Evolutionary conservation across 2,329 filamentous ascomycete species (phyloP).

Genomic region (Neopestalotiopsis sp.): DNA sequence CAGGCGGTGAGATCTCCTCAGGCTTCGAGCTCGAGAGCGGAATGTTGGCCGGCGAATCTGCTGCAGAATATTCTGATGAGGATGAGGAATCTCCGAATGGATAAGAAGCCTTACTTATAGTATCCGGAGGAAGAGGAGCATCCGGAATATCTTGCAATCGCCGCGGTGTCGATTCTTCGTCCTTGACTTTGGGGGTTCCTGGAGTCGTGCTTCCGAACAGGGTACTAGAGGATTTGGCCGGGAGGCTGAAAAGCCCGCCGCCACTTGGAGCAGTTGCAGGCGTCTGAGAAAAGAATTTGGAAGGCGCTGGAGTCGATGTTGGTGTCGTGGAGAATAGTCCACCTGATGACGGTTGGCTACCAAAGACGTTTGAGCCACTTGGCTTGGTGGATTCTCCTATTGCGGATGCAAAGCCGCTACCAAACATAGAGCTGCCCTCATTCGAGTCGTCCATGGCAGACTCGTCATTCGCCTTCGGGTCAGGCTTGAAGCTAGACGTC

Average conservation of each 20-base stretch:
- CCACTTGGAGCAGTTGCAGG: constrained; percentile 37
- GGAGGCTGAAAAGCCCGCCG: constrained; percentile 42
- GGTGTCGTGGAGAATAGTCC: constrained; percentile 51
- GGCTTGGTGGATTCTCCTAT: constrained; percentile 55
- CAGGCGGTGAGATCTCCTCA: constrained; percentile 23
- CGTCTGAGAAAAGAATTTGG: constrained; percentile 48
- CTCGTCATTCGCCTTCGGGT: constrained; percentile 64
- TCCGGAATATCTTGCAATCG: constrained; percentile 33
- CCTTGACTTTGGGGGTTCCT: constrained; percentile 39
- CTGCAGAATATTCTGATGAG: constrained; percentile 52
- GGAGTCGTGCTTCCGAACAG: constrained; percentile 26
- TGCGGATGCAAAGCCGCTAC: constrained; percentile 64
- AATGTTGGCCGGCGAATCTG: constrained; percentile 37
- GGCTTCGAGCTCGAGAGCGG: constrained; percentile 30
- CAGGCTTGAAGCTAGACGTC: constrained; percentile 70
- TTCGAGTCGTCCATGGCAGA: constrained; percentile 51
- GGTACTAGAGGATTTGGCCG: constrained; percentile 28
- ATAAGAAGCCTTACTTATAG: constrained; percentile 59
- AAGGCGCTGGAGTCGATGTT: constrained; percentile 56
- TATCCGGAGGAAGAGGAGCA: constrained; percentile 58
- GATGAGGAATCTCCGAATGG: constrained; percentile 57
- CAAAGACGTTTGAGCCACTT: constrained; percentile 37
- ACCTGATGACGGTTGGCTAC: constrained; percentile 24
- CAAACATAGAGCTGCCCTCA: constrained; percentile 61
- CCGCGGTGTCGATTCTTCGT: constrained; percentile 40